Percentiles rank a stretch among this genome's conserved stretches.
Evolutionary conservation across 768 basidiomycete species (phyloP).

Genomic region (Austroboletus eburneus): DNA sequence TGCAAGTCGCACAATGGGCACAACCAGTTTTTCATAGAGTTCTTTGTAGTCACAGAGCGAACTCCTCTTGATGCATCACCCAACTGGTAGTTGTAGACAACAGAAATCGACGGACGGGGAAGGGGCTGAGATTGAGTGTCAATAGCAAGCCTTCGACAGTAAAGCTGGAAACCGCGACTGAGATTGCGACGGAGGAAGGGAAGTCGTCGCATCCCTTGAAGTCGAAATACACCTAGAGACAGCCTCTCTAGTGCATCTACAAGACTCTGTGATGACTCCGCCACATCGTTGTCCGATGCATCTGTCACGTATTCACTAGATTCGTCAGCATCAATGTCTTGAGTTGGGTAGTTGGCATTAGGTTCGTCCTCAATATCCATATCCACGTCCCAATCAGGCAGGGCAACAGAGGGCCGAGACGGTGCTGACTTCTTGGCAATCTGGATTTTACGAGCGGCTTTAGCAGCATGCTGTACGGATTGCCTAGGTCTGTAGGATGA

Average conservation of each 20-base stretch:
- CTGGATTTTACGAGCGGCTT: conserved; percentile 15
- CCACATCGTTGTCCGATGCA: conserved; percentile 10
- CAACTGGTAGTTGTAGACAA: conserved; percentile 20
- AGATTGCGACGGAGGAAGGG: conserved; percentile 59
- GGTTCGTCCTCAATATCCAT: conserved; percentile 3
- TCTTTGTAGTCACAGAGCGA: conserved; percentile 11
- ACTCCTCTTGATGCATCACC: conserved; percentile 9
- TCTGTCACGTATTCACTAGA: background rate
- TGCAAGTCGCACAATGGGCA: conserved; percentile 57
- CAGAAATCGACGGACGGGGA: conserved; percentile 18
- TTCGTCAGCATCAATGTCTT: conserved; percentile 4
- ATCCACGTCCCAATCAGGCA: conserved; percentile 3
- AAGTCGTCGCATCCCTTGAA: conserved; percentile 38
- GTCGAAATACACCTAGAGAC: conserved; percentile 29
- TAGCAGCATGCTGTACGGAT: conserved; percentile 4
- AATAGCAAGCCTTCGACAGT: conserved; percentile 38
- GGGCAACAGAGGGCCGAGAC: background rate
- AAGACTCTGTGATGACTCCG: conserved; percentile 33
- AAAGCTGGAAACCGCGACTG: conserved; percentile 41
- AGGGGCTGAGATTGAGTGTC: conserved; percentile 24
- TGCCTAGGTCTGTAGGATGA: conserved; percentile 7
- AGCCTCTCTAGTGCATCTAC: conserved; percentile 34
- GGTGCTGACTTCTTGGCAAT: conserved; percentile 11
- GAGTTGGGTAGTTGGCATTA: background rate
- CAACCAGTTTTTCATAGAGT: conserved; percentile 34